These are phyloP conservation scores for Rubia peregrina DNA, from an alignment of 305 asterid species.

Conservation along the genomic window DNA sequence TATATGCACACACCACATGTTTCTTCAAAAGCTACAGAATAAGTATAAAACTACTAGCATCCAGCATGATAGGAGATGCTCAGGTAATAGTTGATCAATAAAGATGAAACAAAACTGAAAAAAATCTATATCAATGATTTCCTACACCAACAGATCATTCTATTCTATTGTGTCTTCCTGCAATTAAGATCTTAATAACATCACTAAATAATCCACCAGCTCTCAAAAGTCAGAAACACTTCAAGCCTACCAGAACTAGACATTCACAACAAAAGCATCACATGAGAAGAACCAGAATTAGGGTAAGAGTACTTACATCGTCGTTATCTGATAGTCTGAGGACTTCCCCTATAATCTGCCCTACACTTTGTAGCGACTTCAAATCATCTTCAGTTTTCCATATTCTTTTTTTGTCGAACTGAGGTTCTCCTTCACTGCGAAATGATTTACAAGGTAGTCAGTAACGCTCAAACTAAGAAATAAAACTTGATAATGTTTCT, in stretches of 20 bases:
- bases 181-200: no score
- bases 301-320: constrained; percentile 48
- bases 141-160: background rate
- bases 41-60: no score
- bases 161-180: no score
- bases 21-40: no score
- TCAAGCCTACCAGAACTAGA: background rate
- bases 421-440: constrained; percentile 45
- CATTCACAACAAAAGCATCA: background rate
- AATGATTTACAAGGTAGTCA: background rate
- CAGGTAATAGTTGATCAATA: background rate
- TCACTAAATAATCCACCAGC: background rate
- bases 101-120: background rate
- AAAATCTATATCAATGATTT: background rate
- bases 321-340: constrained; percentile 91
- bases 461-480: no score
- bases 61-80: background rate
- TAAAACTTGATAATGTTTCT: no score
- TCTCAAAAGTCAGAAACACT: background rate
- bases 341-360: constrained; percentile 96
- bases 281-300: constrained; percentile 2
- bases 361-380: constrained; percentile 35
- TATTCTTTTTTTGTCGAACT: constrained; percentile 27
- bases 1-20: background rate
- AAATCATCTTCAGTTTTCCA: background rate